phyloP scores from a whole-genome alignment of 1,284 basidiomycete genomes.

The Cryptococcus amylolentus region DNA sequence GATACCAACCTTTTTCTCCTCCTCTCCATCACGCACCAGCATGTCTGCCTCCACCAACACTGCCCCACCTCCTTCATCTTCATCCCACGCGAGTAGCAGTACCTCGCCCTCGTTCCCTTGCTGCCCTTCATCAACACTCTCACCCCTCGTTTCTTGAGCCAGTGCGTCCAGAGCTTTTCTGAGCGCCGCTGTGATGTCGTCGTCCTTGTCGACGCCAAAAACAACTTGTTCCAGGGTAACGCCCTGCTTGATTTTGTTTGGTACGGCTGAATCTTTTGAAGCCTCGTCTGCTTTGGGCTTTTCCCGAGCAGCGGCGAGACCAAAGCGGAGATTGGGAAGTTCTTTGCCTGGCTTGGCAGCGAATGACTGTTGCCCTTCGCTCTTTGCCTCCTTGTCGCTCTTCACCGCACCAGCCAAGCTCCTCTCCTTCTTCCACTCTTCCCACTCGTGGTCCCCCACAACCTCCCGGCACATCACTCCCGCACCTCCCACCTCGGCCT shows the following conservation, averaged over 20 bases:
- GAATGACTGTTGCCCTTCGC: neutral
- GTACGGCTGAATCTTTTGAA: neutral
- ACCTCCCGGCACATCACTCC: slow-evolving; percentile 45
- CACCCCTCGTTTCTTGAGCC: neutral
- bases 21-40: slow-evolving; percentile 1
- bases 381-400: neutral
- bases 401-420: neutral
- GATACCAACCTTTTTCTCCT: neutral
- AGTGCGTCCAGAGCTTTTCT: slow-evolving; percentile 9
- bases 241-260: no score
- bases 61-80: slow-evolving; percentile 13
- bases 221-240: neutral
- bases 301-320: slow-evolving; percentile 4
- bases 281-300: neutral
- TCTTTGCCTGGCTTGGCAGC: slow-evolving; percentile 8
- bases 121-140: neutral
- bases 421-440: slow-evolving; percentile 17
- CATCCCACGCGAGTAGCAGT: slow-evolving; percentile 15
- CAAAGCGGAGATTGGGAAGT: slow-evolving; percentile 8
- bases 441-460: slow-evolving; percentile 37
- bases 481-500: slow-evolving; percentile 34
- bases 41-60: slow-evolving; percentile 13
- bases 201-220: slow-evolving; percentile 5
- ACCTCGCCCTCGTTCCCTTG: slow-evolving; percentile 10
- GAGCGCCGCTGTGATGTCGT: slow-evolving; percentile 7